phyloP scores from a whole-genome alignment of 2,329 filamentous ascomycete genomes.

The Colletotrichum limetticola region DNA sequence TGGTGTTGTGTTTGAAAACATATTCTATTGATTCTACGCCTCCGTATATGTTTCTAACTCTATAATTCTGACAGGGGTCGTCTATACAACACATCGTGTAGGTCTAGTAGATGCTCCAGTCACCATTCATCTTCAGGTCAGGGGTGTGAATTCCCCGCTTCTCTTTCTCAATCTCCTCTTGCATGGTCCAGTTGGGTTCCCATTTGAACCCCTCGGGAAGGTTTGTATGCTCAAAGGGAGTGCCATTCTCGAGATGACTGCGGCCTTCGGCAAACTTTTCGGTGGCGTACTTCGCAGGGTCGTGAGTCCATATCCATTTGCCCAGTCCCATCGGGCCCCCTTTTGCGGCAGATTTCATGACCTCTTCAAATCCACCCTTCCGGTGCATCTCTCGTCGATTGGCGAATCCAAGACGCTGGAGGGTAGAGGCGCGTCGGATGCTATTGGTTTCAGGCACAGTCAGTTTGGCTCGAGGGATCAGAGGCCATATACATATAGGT shows the following conservation, averaged over 20 bases:
- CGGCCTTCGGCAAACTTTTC: neutral
- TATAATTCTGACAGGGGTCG: neutral
- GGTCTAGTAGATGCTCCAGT: slow-evolving; percentile 13
- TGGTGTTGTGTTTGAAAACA: neutral
- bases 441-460: no score
- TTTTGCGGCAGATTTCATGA: no score
- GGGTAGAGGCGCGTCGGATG: no score
- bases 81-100: neutral
- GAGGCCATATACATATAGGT: no score
- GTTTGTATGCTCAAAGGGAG: slow-evolving; percentile 6
- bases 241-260: neutral
- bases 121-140: slow-evolving; percentile 12
- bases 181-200: slow-evolving; percentile 10
- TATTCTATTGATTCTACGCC: neutral
- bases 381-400: no score
- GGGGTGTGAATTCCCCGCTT: slow-evolving; percentile 12
- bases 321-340: no score
- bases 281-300: neutral
- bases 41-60: neutral
- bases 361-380: no score
- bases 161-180: slow-evolving; percentile 14
- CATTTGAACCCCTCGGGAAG: slow-evolving; percentile 3
- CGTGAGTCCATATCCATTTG: no score
- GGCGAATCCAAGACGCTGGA: no score
- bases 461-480: no score